Percentiles rank a stretch among this genome's conserved stretches.
These are phyloP conservation scores for Phoenix dactylifera DNA, from an alignment of 176 grass and related monocot genomes.

Conservation along the genomic window DNA sequence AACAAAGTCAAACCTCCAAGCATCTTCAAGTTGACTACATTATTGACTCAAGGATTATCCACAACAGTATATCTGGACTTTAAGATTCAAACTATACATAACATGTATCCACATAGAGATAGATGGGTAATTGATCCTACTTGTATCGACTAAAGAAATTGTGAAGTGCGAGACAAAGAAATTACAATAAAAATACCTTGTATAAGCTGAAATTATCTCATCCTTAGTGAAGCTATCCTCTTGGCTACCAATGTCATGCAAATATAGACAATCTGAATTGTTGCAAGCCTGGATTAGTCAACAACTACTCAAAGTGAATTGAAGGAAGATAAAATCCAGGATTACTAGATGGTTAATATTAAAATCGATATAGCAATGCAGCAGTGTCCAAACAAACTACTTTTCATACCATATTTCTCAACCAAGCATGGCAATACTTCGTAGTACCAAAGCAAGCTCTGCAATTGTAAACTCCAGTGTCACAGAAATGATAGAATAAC, in stretches of 20 bases:
- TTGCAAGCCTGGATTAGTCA: constrained; percentile 72
- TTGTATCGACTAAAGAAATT: no score
- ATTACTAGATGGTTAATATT: no score
- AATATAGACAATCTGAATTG: constrained; percentile 99
- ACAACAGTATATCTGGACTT: no score
- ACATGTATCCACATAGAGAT: no score
- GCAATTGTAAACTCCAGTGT: constrained; percentile 17
- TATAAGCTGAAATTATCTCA: constrained; percentile 97
- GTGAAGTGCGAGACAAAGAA: neutral
- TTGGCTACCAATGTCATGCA: constrained; percentile 89
- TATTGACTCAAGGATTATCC: no score
- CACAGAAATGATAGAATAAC: constrained; percentile 11
- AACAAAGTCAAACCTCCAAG: no score
- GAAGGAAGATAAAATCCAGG: no score
- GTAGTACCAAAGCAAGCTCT: constrained; percentile 98
- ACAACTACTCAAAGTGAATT: neutral
- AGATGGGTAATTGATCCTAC: no score
- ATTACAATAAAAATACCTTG: constrained; percentile 45
- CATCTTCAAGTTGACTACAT: no score
- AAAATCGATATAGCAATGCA: neutral
- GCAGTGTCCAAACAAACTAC: constrained; percentile 15
- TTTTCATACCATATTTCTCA: constrained; percentile 74
- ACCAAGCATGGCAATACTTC: constrained; percentile 97
- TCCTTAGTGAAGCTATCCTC: constrained; percentile 99
- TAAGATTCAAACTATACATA: no score